These are phyloP conservation scores for Gymnopilus junonius DNA, from an alignment of 768 basidiomycete genomes.

Conservation along the genomic window DNA sequence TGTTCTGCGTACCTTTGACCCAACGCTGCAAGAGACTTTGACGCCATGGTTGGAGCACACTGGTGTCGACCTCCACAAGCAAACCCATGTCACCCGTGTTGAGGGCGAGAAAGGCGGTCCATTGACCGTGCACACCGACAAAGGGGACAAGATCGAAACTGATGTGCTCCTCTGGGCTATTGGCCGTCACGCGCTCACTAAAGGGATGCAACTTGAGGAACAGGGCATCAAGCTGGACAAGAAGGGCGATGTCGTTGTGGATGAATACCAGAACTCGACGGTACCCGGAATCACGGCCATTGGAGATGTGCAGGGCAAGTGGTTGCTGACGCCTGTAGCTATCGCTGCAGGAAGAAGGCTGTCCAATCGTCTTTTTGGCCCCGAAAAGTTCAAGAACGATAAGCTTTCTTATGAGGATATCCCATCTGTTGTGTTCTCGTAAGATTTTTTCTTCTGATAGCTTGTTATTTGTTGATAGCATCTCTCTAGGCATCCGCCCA, in stretches of 20 bases:
- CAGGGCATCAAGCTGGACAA: conserved; percentile 75
- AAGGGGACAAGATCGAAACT: conserved; percentile 79
- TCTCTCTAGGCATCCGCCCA: conserved; percentile 80
- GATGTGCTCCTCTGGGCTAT: conserved; percentile 95
- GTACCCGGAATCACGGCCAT: conserved; percentile 80
- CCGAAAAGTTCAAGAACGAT: conserved; percentile 81
- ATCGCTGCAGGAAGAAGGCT: conserved; percentile 93
- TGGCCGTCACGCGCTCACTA: conserved; percentile 83
- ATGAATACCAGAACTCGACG: conserved; percentile 88
- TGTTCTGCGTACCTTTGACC: conserved; percentile 93
- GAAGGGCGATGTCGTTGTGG: conserved; percentile 86
- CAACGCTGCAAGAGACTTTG: conserved; percentile 79
- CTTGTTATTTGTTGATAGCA: background rate
- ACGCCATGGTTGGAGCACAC: conserved; percentile 94
- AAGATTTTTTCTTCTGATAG: conserved; percentile 31
- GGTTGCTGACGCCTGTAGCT: conserved; percentile 93
- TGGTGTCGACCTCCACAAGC: conserved; percentile 87
- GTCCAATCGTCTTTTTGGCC: conserved; percentile 90
- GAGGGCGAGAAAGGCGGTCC: conserved; percentile 74
- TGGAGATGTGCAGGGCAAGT: conserved; percentile 94
- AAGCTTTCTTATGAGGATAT: conserved; percentile 91
- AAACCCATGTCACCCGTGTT: conserved; percentile 73
- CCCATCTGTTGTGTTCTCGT: conserved; percentile 97
- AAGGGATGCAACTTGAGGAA: conserved; percentile 76
- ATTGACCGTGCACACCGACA: conserved; percentile 76